Conservation (phyloP, 1,284 basidiomycete species). For the Puccinia novopanici region DNA sequence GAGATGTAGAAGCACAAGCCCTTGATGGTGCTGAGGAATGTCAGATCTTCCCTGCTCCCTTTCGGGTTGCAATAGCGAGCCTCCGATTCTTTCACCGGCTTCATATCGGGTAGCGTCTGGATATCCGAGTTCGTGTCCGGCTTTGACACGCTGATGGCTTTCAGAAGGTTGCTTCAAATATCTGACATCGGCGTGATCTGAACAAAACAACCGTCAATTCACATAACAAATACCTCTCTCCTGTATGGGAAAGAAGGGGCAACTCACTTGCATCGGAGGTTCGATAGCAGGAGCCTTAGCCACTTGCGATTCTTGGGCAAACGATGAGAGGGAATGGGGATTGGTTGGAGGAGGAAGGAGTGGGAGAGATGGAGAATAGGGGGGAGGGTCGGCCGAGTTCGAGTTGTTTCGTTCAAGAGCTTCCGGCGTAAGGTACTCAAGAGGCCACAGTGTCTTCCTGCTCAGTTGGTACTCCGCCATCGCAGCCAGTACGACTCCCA, state of each 20-base stretch:
- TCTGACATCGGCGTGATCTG: slow-evolving; percentile 57
- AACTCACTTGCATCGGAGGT: slow-evolving; percentile 24
- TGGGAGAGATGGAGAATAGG: slow-evolving; percentile 24
- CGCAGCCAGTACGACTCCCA: too few species aligned
- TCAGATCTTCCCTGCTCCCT: slow-evolving; percentile 58
- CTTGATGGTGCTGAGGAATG: slow-evolving; percentile 59
- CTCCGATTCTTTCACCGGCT: slow-evolving; percentile 60
- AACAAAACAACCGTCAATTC: too few species aligned
- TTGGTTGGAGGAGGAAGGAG: not conserved
- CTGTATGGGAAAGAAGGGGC: not conserved
- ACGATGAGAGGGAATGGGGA: slow-evolving; percentile 24
- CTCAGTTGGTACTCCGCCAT: too few species aligned
- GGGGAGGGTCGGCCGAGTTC: slow-evolving; percentile 25
- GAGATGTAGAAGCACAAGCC: slow-evolving; percentile 60
- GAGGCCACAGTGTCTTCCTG: slow-evolving; percentile 45
- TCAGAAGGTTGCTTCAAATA: slow-evolving; percentile 58
- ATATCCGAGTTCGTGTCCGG: slow-evolving; percentile 59
- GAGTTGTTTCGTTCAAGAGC: slow-evolving; percentile 37
- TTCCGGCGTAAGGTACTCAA: slow-evolving; percentile 44
- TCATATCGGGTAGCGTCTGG: slow-evolving; percentile 57
- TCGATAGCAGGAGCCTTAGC: slow-evolving; percentile 22
- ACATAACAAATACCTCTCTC: not conserved
- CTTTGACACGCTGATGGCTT: slow-evolving; percentile 59
- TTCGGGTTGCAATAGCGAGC: slow-evolving; percentile 60
- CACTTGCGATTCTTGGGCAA: not conserved